Percentiles rank a stretch among this genome's conserved stretches.
phyloP scores from a whole-genome alignment of 2,329 filamentous ascomycete genomes.

The Xylaria sp. region DNA sequence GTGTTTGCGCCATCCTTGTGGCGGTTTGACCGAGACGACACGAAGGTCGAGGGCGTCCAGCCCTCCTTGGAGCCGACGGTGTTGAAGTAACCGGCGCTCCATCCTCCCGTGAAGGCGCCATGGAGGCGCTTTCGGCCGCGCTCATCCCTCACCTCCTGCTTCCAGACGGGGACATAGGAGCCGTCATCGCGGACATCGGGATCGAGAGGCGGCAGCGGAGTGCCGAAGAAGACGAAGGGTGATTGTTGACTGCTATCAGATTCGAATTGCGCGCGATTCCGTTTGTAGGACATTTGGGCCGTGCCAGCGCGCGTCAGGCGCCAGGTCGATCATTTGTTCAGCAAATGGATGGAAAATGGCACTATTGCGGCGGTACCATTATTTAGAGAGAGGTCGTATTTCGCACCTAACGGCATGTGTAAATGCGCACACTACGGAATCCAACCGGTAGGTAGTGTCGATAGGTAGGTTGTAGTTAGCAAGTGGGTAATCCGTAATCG shows the following conservation, averaged over 20 bases:
- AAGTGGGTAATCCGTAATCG: no score
- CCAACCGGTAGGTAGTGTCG: no score
- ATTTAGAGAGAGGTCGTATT: no score
- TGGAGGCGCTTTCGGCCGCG: slow-evolving; percentile 84
- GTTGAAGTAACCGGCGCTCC: slow-evolving; percentile 97
- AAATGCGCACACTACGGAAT: no score
- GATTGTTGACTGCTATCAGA: slow-evolving; percentile 57
- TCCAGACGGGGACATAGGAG: slow-evolving; percentile 92
- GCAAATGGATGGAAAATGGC: neutral
- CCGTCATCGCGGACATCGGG: slow-evolving; percentile 78
- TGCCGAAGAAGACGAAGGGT: slow-evolving; percentile 76
- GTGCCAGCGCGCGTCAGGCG: slow-evolving; percentile 5
- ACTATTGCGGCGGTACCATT: no score
- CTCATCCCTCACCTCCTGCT: slow-evolving; percentile 95
- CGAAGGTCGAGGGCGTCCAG: slow-evolving; percentile 88
- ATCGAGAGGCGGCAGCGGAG: slow-evolving; percentile 73
- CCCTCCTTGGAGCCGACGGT: slow-evolving; percentile 97
- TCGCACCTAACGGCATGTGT: no score
- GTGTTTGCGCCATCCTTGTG: slow-evolving; percentile 52
- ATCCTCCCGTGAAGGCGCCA: slow-evolving; percentile 94
- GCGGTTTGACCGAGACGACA: slow-evolving; percentile 79
- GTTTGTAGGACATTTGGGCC: slow-evolving; percentile 67
- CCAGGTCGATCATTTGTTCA: slow-evolving; percentile 11
- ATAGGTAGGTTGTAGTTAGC: no score
- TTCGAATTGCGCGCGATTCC: slow-evolving; percentile 73